These are phyloP conservation scores for Hymenoscyphus linearis DNA, from an alignment of 2,329 filamentous ascomycete genomes.

Conservation along the genomic window DNA sequence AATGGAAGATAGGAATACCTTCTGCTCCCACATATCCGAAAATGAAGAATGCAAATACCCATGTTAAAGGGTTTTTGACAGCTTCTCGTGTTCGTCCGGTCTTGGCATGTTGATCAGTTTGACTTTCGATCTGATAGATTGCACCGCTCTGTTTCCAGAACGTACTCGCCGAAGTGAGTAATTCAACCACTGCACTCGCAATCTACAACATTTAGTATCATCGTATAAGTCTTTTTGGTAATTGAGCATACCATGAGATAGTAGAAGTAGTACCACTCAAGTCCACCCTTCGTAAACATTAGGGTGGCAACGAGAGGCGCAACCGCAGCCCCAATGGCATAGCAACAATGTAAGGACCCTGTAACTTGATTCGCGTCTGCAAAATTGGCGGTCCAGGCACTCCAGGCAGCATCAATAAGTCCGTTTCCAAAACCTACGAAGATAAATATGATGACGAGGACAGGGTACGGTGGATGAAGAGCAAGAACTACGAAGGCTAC, in stretches of 20 bases:
- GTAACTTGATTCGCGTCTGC: conserved; percentile 61
- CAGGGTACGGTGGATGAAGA: conserved; percentile 64
- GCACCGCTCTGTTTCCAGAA: conserved; percentile 61
- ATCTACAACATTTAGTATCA: conserved; percentile 34
- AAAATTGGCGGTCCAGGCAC: conserved; percentile 64
- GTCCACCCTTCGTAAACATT: conserved; percentile 57
- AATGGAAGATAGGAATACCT: conserved; percentile 15
- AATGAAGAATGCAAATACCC: conserved; percentile 69
- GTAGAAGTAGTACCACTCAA: conserved; percentile 71
- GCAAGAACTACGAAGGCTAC: conserved; percentile 60
- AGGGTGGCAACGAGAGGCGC: conserved; percentile 66
- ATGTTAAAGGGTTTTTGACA: conserved; percentile 52
- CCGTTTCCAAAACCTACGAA: conserved; percentile 69
- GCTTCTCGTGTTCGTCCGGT: conserved; percentile 26
- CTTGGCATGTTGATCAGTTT: conserved; percentile 27
- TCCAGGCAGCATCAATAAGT: conserved; percentile 55
- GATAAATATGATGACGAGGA: conserved; percentile 58
- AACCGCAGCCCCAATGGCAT: conserved; percentile 66
- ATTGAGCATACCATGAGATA: conserved; percentile 59
- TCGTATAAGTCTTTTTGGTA: no score
- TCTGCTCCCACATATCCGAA: conserved; percentile 76
- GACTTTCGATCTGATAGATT: conserved; percentile 53
- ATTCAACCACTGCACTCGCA: conserved; percentile 50
- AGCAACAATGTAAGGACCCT: conserved; percentile 66
- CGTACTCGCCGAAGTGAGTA: conserved; percentile 43